Evolutionary conservation across 1,139 yeast genomes (phyloP).

Genomic region (Debaryomyces udenii): DNA sequence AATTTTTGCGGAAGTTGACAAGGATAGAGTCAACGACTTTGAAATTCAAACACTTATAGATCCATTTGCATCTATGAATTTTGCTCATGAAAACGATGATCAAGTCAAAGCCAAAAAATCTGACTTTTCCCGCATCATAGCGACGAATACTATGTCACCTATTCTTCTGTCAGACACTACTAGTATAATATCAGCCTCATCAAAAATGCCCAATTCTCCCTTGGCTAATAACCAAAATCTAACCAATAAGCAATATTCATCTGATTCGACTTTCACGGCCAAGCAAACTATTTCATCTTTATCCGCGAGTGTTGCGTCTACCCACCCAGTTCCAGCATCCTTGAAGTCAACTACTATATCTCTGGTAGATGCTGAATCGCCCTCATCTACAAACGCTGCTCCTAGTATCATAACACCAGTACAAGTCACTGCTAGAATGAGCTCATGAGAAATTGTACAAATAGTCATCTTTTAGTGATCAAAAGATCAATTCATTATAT

Average conservation of each 20-base stretch:
- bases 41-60: conserved; percentile 14
- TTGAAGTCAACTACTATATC: conserved; percentile 34
- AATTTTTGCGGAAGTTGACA: conserved; percentile 1
- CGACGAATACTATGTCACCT: conserved; percentile 22
- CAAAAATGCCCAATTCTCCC: conserved; percentile 25
- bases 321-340: conserved; percentile 8
- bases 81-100: conserved; percentile 15
- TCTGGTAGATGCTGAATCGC: conserved; percentile 35
- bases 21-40: conserved; percentile 2
- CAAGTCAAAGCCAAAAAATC: conserved; percentile 15
- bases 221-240: conserved; percentile 32
- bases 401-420: conserved; percentile 49
- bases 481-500: background rate
- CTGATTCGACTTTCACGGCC: conserved; percentile 19
- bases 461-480: background rate
- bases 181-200: conserved; percentile 15
- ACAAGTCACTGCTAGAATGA: conserved; percentile 50
- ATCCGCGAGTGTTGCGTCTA: conserved; percentile 4
- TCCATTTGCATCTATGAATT: conserved; percentile 17
- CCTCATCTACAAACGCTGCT: conserved; percentile 33
- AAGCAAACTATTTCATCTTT: conserved; percentile 13
- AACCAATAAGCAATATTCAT: conserved; percentile 25
- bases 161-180: conserved; percentile 17
- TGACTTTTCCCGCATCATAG: conserved; percentile 25
- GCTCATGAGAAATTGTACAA: conserved; percentile 24